phyloP scores from a whole-genome alignment of 2,329 filamentous ascomycete genomes.

The Ceratocystis albifundus region DNA sequence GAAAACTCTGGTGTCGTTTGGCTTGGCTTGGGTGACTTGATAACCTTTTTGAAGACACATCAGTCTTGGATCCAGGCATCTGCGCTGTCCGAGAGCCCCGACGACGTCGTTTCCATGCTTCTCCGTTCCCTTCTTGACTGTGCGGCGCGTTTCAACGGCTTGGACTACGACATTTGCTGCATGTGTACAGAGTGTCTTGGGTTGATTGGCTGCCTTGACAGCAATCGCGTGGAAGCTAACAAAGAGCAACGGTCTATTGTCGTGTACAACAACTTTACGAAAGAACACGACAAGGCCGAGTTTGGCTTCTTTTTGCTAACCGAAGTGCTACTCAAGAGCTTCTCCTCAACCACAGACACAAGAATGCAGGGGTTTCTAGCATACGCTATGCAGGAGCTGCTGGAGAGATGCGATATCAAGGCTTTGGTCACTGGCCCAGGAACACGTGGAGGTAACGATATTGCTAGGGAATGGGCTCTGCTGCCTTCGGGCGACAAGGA shows the following conservation, averaged over 20 bases:
- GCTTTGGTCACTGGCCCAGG: conserved; percentile 35
- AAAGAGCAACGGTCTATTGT: conserved; percentile 74
- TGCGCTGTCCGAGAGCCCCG: conserved; percentile 71
- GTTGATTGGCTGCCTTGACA: conserved; percentile 80
- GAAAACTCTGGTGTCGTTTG: conserved; percentile 79
- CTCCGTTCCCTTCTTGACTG: conserved; percentile 75
- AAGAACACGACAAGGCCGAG: conserved; percentile 63
- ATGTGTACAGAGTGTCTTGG: conserved; percentile 76
- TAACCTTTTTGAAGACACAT: conserved; percentile 57
- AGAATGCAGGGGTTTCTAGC: conserved; percentile 82
- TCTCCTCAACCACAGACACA: conserved; percentile 79
- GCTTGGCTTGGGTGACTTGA: conserved; percentile 67
- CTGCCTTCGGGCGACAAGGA: conserved; percentile 69
- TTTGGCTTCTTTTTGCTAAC: conserved; percentile 80
- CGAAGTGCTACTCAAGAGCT: conserved; percentile 79
- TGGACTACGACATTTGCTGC: conserved; percentile 53
- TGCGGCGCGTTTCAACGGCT: conserved; percentile 64
- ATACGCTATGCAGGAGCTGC: conserved; percentile 85
- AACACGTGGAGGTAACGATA: conserved; percentile 40
- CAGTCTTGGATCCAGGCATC: conserved; percentile 71
- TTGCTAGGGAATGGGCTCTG: conserved; percentile 62
- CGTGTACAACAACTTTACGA: conserved; percentile 75
- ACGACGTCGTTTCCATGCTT: conserved; percentile 58
- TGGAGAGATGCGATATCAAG: conserved; percentile 65
- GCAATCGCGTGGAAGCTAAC: conserved; percentile 72